Evolutionary conservation across 1,139 yeast genomes (phyloP).

Genomic region (Blastobotrys indianensis): DNA sequence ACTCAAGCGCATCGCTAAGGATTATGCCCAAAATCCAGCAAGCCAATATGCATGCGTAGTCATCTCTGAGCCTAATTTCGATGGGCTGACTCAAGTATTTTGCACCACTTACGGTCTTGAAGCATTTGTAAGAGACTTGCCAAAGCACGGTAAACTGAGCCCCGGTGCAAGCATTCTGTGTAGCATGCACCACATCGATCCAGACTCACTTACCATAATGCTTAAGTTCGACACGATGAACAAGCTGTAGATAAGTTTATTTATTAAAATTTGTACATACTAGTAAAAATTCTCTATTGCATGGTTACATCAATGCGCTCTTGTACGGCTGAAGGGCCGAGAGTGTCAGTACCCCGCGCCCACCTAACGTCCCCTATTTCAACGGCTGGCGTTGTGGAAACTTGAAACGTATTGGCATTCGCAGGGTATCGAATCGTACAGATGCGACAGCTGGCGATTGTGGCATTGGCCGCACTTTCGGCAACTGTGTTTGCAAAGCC

Average conservation of each 20-base stretch:
- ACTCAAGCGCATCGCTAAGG: slow-evolving; percentile 33
- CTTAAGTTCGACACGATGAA: slow-evolving; percentile 8
- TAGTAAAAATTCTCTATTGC: background rate
- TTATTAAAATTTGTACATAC: background rate
- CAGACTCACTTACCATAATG: slow-evolving; percentile 7
- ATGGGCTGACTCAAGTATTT: slow-evolving; percentile 2
- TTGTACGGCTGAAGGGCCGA: background rate
- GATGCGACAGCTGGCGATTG: background rate
- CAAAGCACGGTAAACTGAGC: slow-evolving; percentile 1
- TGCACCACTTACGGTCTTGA: slow-evolving; percentile 12
- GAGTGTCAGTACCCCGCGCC: no score
- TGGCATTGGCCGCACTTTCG: no score
- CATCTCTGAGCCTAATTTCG: slow-evolving; percentile 2
- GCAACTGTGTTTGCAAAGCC: background rate
- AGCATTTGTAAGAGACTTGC: slow-evolving; percentile 6
- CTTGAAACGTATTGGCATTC: background rate
- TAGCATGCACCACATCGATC: slow-evolving; percentile 11
- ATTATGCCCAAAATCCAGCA: background rate
- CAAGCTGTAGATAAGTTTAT: background rate
- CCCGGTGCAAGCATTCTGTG: slow-evolving; percentile 11
- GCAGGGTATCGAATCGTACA: no score
- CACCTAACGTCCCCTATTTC: background rate
- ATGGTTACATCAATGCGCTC: background rate
- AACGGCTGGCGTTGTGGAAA: background rate
- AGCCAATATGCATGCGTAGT: slow-evolving; percentile 6